Evolutionary conservation across 1,284 basidiomycete genomes (phyloP), one percentile per base, ranked within the genome.

Genomic region (Uromyces viciae-fabae): DNA sequence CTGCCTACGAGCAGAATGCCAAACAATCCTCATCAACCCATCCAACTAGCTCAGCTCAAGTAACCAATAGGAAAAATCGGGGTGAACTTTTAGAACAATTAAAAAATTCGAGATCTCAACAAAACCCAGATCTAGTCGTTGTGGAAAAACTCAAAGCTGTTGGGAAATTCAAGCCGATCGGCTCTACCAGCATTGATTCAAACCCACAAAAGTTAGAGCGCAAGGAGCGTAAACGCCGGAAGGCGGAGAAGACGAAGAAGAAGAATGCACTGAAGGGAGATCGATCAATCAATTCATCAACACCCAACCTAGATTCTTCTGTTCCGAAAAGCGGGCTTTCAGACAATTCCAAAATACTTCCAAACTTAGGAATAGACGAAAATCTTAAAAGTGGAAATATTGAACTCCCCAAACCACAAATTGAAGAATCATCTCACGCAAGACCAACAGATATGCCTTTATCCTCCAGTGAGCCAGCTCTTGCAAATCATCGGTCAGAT

Each of bases 91-190:
- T 81, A 42, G 79, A 72, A 15, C 43, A 64, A 38, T 31, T 81
- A 25, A 81, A 75, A 36, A 33, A 43, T 7, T 36, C 60, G 17
- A 54, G 78, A 43, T 19, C 54, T 33, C 69, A 52, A 58, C 28
- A 52, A 74, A 43, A n/a, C 7, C 60, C 58, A 15, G 79, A 75
- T 52, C 60, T 74, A 31, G 72, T 58, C 52, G 79, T 75, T 25
- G 79, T 81, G 9, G 79, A 81, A 52, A 75, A 81, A 33, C 72
- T 81, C 31, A 81, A 81, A 25, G 71, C 79, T 22, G 60, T 49
- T 43, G 79, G 79, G 25, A 81, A 81, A 38, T 81, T 81, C 72
- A 81, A 81, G 62, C 79, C 79, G 33, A 81, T 81, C 3, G 79
- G 79, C 11, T 75, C 36, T 28, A 43, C 36, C 28, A 62, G 49